phyloP scores from a whole-genome alignment of 2,329 filamentous ascomycete genomes.

The Aspergillus sp. region DNA sequence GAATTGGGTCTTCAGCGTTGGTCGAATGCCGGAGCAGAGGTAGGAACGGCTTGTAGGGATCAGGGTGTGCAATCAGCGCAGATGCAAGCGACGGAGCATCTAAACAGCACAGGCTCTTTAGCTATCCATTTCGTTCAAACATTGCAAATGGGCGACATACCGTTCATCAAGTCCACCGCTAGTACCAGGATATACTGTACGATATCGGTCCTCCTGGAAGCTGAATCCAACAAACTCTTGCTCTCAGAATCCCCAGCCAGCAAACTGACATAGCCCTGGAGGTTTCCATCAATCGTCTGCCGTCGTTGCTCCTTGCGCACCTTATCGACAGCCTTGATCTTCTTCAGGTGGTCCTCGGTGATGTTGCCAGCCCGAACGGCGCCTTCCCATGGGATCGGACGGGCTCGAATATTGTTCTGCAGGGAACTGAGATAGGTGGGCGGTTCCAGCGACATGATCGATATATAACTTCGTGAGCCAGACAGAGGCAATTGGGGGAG shows the following conservation, averaged over 20 bases:
- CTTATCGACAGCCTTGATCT: conserved; percentile 95
- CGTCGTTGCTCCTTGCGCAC: conserved; percentile 84
- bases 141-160: conserved; percentile 40
- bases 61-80: conserved; percentile 63
- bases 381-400: conserved; percentile 96
- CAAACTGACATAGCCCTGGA: conserved; percentile 69
- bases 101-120: conserved; percentile 28
- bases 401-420: conserved; percentile 92
- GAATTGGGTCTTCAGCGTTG: conserved; percentile 78
- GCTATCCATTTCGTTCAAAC: not conserved
- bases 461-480: conserved; percentile 6
- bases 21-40: conserved; percentile 75
- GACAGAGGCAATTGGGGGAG: not conserved
- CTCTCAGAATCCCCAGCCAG: conserved; percentile 62
- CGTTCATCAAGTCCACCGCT: conserved; percentile 75
- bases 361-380: conserved; percentile 88
- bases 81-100: conserved; percentile 72
- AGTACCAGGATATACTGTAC: conserved; percentile 92
- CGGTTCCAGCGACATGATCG: conserved; percentile 77
- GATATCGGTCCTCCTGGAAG: conserved; percentile 78
- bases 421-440: conserved; percentile 80
- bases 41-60: conserved; percentile 67
- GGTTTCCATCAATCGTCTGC: conserved; percentile 69
- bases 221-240: conserved; percentile 73
- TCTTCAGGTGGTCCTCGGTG: conserved; percentile 85